Percentiles rank a stretch among this genome's conserved stretches.
Evolutionary conservation across 192 early-diverging fungal species (phyloP).

Genomic region (Entrophospora sp.): DNA sequence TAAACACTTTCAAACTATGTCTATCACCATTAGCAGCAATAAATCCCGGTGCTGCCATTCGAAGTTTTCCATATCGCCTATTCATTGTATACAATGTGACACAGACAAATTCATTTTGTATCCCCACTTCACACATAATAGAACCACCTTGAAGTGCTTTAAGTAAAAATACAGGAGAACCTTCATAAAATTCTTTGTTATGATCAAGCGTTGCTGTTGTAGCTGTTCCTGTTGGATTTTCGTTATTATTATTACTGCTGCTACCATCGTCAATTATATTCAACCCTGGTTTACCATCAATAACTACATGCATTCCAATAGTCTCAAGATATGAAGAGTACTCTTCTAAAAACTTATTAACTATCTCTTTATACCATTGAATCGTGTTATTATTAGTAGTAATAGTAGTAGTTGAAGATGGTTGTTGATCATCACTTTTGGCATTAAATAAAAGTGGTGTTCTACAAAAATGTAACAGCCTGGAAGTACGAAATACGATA

Average conservation of each 20-base stretch:
- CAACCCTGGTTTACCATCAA: conserved; percentile 39
- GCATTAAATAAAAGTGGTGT: conserved; percentile 44
- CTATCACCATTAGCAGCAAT: conserved; percentile 30
- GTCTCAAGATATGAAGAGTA: conserved; percentile 45
- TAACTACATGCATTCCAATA: conserved; percentile 51
- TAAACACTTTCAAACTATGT: conserved; percentile 40
- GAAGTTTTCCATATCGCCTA: conserved; percentile 39
- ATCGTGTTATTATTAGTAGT: no score
- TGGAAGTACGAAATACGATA: conserved; percentile 42
- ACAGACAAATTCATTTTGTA: conserved; percentile 47
- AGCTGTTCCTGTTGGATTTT: no score
- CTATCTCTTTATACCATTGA: conserved; percentile 39
- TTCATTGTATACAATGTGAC: conserved; percentile 51
- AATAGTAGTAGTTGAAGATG: no score
- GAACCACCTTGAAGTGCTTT: conserved; percentile 47
- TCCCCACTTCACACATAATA: conserved; percentile 49
- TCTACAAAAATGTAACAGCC: conserved; percentile 51
- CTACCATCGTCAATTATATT: conserved; percentile 23
- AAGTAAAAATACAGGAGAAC: conserved; percentile 40
- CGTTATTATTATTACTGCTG: no score
- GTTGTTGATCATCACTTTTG: conserved; percentile 22
- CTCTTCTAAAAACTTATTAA: conserved; percentile 44
- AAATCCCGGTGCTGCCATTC: conserved; percentile 28
- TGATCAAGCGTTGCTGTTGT: no score
- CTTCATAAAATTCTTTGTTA: no score